These are phyloP conservation scores for Ceratocystis harringtonii DNA, from an alignment of 2,329 filamentous ascomycete species.

Conservation along the genomic window DNA sequence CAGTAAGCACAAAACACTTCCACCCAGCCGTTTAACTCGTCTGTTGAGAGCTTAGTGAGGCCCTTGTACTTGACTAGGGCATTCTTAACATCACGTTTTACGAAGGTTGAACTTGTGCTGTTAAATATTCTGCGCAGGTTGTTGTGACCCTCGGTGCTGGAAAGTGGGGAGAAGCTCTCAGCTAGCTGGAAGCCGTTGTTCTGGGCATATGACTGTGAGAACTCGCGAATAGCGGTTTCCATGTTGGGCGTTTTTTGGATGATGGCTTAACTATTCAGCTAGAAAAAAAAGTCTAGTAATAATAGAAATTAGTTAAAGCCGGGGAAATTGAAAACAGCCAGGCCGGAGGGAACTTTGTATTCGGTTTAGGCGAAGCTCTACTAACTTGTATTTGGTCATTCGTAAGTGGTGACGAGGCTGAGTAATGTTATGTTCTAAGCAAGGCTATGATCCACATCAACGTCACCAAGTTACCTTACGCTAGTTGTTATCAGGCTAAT, in stretches of 20 bases:
- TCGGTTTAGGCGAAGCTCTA: background rate
- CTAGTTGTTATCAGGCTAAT: no score
- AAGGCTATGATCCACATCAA: conserved; percentile 3
- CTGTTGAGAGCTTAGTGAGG: conserved; percentile 40
- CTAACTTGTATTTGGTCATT: background rate
- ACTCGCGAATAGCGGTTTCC: conserved; percentile 60
- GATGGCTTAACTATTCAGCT: background rate
- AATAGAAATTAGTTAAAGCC: background rate
- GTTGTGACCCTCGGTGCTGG: conserved; percentile 45
- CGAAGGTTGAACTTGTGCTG: conserved; percentile 50
- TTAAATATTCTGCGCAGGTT: conserved; percentile 56
- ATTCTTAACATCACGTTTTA: conserved; percentile 56
- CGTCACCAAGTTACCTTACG: background rate
- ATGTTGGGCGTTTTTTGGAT: conserved; percentile 25
- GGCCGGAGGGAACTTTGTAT: background rate
- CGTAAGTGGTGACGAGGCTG: background rate
- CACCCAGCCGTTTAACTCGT: conserved; percentile 67
- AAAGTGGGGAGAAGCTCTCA: conserved; percentile 56
- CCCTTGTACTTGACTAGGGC: conserved; percentile 49
- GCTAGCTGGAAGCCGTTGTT: conserved; percentile 60
- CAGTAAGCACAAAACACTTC: conserved; percentile 76
- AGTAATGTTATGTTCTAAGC: background rate
- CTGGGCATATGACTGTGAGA: conserved; percentile 49
- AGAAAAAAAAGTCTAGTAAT: background rate
- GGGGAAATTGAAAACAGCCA: background rate